phyloP scores from a whole-genome alignment of 495 filamentous ascomycete genomes.

The Penicillium ucsense region DNA sequence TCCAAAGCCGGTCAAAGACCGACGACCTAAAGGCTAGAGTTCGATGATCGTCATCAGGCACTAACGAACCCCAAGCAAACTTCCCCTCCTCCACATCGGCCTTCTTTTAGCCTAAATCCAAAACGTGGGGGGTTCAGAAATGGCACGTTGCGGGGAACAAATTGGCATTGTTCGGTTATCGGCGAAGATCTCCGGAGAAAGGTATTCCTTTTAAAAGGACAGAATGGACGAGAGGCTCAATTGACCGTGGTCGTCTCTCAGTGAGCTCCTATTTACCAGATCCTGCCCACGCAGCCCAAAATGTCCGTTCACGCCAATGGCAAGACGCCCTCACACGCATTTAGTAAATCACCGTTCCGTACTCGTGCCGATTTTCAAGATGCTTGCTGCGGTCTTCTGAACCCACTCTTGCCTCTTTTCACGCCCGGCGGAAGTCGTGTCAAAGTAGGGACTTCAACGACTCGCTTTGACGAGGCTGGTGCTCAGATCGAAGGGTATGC shows the following conservation, averaged over 20 bases:
- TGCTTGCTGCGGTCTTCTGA: conserved; percentile 48
- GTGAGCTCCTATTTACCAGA: neutral
- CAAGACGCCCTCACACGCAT: conserved; percentile 18
- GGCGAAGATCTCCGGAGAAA: too few relatives aligned
- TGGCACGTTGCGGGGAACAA: too few relatives aligned
- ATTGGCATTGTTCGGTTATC: too few relatives aligned
- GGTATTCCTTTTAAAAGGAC: neutral
- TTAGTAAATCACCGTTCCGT: conserved; percentile 22
- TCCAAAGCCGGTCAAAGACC: too few relatives aligned
- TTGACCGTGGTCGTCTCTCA: neutral
- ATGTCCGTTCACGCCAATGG: conserved; percentile 27
- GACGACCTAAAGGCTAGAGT: too few relatives aligned
- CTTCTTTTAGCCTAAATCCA: too few relatives aligned
- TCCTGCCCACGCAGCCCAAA: neutral
- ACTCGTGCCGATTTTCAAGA: conserved; percentile 45
- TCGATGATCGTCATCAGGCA: too few relatives aligned
- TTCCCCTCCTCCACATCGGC: too few relatives aligned
- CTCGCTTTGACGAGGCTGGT: conserved; percentile 63
- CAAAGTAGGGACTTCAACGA: conserved; percentile 53
- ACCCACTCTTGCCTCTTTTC: conserved; percentile 56
- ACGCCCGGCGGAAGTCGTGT: conserved; percentile 48
- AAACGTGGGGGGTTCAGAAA: too few relatives aligned
- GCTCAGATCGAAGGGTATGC: conserved; percentile 70
- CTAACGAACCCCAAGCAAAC: too few relatives aligned
- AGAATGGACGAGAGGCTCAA: too few relatives aligned